Percentiles rank a stretch among this genome's conserved stretches.
These are phyloP conservation scores for Schwanniomyces etchellsii DNA, from an alignment of 1,139 yeast genomes.

Conservation along the genomic window DNA sequence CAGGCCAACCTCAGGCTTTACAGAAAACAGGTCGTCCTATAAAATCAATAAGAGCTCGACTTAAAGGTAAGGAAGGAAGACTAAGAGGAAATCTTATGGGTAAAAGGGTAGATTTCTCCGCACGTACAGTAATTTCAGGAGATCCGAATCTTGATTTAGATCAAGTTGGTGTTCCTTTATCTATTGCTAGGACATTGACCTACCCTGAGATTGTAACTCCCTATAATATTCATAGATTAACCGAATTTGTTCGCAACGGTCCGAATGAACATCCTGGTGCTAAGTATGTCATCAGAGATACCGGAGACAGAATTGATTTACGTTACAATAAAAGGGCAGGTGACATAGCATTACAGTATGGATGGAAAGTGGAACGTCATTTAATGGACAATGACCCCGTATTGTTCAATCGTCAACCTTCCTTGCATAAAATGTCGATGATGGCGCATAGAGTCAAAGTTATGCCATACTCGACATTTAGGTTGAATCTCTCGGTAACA, in stretches of 20 bases:
- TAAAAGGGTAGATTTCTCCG: slow-evolving; percentile 98
- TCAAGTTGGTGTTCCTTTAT: slow-evolving; percentile 97
- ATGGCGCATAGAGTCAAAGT: slow-evolving; percentile 99
- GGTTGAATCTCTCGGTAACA: slow-evolving; percentile 93
- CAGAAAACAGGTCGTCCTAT: slow-evolving; percentile 99
- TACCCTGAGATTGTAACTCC: slow-evolving; percentile 98
- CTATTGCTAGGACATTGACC: slow-evolving; percentile 90
- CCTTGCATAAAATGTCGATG: slow-evolving; percentile 99
- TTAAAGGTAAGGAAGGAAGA: slow-evolving; percentile 99
- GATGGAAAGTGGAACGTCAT: slow-evolving; percentile 99
- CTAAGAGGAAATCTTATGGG: slow-evolving; percentile 99
- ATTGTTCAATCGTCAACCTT: slow-evolving; percentile 97
- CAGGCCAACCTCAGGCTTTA: slow-evolving; percentile 99
- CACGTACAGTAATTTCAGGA: slow-evolving; percentile 98
- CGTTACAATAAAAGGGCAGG: slow-evolving; percentile 98
- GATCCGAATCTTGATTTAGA: slow-evolving; percentile 97
- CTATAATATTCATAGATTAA: slow-evolving; percentile 86
- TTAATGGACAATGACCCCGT: slow-evolving; percentile 97
- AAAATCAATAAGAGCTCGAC: slow-evolving; percentile 95
- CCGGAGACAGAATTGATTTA: slow-evolving; percentile 97
- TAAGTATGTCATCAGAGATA: slow-evolving; percentile 93
- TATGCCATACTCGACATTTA: slow-evolving; percentile 97
- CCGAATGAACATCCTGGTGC: slow-evolving; percentile 99
- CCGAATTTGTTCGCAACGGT: slow-evolving; percentile 93
- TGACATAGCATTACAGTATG: slow-evolving; percentile 94